A percentile compares a stretch with the other conserved stretches of the same genome.
Conservation (phyloP, 208 protist genomes). For the Blechomonas ayalai region DNA sequence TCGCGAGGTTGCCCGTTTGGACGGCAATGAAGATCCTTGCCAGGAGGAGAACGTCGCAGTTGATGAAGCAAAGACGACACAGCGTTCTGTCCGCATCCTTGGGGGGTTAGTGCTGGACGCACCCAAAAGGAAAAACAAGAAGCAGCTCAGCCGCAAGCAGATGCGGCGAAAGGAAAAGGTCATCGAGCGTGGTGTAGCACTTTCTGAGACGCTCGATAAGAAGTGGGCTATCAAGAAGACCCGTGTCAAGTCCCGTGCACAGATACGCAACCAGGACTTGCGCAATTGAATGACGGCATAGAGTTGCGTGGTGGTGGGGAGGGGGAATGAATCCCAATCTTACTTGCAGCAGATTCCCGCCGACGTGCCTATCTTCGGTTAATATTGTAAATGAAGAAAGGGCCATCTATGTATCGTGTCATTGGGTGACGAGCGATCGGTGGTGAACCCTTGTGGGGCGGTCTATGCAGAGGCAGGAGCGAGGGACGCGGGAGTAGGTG, state of each 20-base stretch:
- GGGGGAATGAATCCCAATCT: background rate
- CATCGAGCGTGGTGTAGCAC: conserved; percentile 39
- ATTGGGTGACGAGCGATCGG: too few relatives aligned
- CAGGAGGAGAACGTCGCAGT: conserved; percentile 4
- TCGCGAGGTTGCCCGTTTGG: conserved; percentile 46
- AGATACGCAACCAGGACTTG: conserved; percentile 79
- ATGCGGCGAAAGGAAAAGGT: conserved; percentile 49
- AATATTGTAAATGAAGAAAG: too few relatives aligned
- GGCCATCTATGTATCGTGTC: too few relatives aligned
- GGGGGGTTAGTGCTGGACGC: conserved; percentile 63
- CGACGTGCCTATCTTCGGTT: too few relatives aligned
- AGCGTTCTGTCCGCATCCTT: conserved; percentile 37
- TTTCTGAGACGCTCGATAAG: conserved; percentile 38
- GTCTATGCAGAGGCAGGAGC: too few relatives aligned
- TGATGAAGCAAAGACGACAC: conserved; percentile 8
- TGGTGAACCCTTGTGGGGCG: too few relatives aligned
- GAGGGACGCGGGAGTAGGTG: too few relatives aligned
- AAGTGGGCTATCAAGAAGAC: conserved; percentile 77
- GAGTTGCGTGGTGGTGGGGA: background rate
- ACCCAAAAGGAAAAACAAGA: conserved; percentile 48
- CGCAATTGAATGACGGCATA: too few relatives aligned
- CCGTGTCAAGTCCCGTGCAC: conserved; percentile 79
- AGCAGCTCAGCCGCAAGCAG: conserved; percentile 72
- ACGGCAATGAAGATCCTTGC: conserved; percentile 15
- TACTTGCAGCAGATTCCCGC: too few relatives aligned